These are phyloP conservation scores for Purpureocillium lavendulum DNA, from an alignment of 2,329 filamentous ascomycete genomes.

Conservation along the genomic window DNA sequence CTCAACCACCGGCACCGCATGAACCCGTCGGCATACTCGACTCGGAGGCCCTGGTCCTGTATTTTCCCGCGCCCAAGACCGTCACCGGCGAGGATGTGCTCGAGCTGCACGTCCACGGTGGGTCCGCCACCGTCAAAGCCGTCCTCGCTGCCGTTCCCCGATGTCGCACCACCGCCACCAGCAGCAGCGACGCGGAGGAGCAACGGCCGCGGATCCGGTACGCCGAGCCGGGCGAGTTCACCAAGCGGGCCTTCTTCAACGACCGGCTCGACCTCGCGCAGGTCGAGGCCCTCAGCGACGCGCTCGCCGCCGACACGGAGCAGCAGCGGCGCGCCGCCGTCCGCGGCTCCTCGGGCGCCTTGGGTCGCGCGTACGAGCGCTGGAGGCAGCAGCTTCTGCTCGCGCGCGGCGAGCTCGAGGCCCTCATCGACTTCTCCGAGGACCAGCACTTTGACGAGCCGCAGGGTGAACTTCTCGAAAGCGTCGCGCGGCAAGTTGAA, in stretches of 20 bases:
- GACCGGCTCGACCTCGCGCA: constrained; percentile 79
- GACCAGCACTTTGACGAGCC: constrained; percentile 96
- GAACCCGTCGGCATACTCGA: constrained; percentile 54
- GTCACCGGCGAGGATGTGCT: constrained; percentile 90
- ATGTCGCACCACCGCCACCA: constrained; percentile 21
- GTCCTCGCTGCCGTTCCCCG: constrained; percentile 69
- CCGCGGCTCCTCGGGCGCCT: constrained; percentile 60
- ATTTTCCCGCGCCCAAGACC: constrained; percentile 72
- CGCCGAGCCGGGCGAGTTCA: constrained; percentile 94
- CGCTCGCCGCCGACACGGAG: constrained; percentile 68
- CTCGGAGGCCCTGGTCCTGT: constrained; percentile 69
- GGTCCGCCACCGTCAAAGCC: constrained; percentile 78
- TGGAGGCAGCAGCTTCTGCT: constrained; percentile 74
- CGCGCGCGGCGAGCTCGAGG: constrained; percentile 86
- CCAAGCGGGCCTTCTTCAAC: constrained; percentile 83
- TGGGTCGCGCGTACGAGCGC: constrained; percentile 69
- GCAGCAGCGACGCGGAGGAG: too few species aligned
- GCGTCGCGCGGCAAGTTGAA: constrained; percentile 57
- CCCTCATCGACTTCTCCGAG: constrained; percentile 93
- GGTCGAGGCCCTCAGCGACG: constrained; percentile 58
- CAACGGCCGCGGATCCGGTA: constrained; percentile 54
- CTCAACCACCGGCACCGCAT: constrained; percentile 12
- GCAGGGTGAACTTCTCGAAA: constrained; percentile 59
- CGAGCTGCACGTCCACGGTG: constrained; percentile 92
- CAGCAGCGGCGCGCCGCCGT: constrained; percentile 86